A percentile compares a stretch with the other conserved stretches of the same genome.
phyloP scores from a whole-genome alignment of 306 rosid genomes.

The Pterocarpus macrocarpus region DNA sequence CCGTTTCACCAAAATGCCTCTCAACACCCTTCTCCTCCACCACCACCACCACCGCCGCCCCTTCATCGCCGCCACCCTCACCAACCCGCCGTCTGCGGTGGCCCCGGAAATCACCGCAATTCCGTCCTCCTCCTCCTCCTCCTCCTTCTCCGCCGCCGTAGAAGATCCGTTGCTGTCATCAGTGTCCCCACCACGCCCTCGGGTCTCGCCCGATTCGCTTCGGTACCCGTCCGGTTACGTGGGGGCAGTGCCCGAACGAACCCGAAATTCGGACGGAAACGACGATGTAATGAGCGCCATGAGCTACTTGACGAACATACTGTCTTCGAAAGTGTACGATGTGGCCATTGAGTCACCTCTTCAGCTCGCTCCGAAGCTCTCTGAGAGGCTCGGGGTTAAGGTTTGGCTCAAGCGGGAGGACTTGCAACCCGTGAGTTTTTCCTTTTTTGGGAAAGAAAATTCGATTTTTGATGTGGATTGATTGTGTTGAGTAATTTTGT shows the following conservation, averaged over 20 bases:
- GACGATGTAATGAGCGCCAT: slow-evolving; percentile 54
- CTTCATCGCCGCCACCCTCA: slow-evolving; percentile 58
- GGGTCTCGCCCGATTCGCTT: slow-evolving; percentile 63
- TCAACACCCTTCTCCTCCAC: background rate
- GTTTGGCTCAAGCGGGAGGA: slow-evolving; percentile 97
- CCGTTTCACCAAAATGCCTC: slow-evolving; percentile 13
- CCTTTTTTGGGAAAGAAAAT: background rate
- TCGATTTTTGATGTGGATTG: background rate
- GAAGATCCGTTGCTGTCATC: slow-evolving; percentile 36
- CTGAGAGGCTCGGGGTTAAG: slow-evolving; percentile 71
- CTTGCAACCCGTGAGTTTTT: slow-evolving; percentile 77
- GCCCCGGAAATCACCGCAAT: background rate
- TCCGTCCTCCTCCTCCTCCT: slow-evolving; percentile 33
- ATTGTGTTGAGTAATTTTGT: background rate
- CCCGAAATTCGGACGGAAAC: slow-evolving; percentile 32
- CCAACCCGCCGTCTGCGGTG: slow-evolving; percentile 46
- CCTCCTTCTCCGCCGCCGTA: slow-evolving; percentile 1
- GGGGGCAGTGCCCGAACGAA: slow-evolving; percentile 72
- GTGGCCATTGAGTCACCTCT: slow-evolving; percentile 87
- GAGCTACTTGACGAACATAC: slow-evolving; percentile 77
- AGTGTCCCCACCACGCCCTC: background rate
- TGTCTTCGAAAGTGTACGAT: slow-evolving; percentile 88
- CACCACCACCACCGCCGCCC: slow-evolving; percentile 13
- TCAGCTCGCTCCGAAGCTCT: slow-evolving; percentile 76
- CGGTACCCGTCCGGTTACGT: slow-evolving; percentile 81